phyloP scores from a whole-genome alignment of 139 green algal species.

The Coelastrella sp. region DNA sequence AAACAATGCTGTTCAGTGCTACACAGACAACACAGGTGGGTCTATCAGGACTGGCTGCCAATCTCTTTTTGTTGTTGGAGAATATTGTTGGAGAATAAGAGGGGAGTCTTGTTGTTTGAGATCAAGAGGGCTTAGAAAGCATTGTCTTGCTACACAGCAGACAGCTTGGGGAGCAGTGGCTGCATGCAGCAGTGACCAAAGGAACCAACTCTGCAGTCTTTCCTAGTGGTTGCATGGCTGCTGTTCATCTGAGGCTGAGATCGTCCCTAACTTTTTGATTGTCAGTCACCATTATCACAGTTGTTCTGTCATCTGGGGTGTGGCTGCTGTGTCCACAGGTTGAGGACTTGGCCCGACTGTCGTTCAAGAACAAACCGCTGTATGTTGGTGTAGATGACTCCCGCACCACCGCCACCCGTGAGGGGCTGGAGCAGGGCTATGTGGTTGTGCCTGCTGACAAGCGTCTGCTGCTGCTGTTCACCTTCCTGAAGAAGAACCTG shows the following conservation, averaged over 20 bases:
- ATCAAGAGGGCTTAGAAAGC: neutral
- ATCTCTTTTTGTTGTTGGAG: neutral
- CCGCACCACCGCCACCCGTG: conserved; percentile 74
- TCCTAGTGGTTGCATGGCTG: too few species aligned
- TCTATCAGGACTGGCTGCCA: neutral
- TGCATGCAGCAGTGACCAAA: too few species aligned
- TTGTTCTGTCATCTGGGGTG: too few species aligned
- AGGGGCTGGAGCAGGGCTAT: conserved; percentile 98
- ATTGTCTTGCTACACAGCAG: too few species aligned
- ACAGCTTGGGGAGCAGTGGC: too few species aligned
- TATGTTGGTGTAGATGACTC: conserved; percentile 98
- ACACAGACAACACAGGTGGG: conserved; percentile 96
- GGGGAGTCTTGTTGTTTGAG: neutral
- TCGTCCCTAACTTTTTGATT: too few species aligned
- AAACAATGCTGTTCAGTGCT: conserved; percentile 98
- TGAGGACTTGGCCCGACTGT: conserved; percentile 95
- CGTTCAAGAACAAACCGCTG: conserved; percentile 93
- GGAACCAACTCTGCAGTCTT: too few species aligned
- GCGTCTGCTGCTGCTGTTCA: conserved; percentile 98
- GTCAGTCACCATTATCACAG: too few species aligned
- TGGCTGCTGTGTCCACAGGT: conserved; percentile 66
- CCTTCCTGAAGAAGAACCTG: conserved; percentile 98
- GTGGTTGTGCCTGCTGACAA: conserved; percentile 90
- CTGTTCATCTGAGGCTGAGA: too few species aligned
- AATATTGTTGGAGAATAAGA: too few species aligned